phyloP scores from a whole-genome alignment of 164 flowering plant species.

The Akebia trifoliata region DNA sequence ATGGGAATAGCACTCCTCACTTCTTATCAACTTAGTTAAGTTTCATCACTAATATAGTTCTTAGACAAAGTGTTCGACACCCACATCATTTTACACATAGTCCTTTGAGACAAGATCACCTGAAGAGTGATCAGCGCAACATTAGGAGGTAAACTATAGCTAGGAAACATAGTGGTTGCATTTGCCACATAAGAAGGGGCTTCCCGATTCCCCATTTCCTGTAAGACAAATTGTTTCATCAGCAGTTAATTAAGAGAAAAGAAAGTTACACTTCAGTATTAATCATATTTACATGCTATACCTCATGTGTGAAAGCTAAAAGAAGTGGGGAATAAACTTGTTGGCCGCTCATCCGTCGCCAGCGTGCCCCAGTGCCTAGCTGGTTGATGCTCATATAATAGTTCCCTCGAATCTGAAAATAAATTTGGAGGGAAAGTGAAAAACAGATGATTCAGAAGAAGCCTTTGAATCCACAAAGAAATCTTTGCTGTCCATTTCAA shows the following conservation, averaged over 20 bases:
- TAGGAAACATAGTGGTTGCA: conserved; percentile 46
- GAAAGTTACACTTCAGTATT: background rate
- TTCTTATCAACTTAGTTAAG: too few species aligned
- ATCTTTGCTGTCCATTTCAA: too few species aligned
- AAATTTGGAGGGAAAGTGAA: background rate
- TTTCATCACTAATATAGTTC: too few species aligned
- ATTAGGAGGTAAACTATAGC: conserved; percentile 70
- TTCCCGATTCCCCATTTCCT: conserved; percentile 55
- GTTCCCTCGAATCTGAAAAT: conserved; percentile 63
- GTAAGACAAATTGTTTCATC: conserved; percentile 13
- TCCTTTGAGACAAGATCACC: conserved; percentile 33
- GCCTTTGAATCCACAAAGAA: too few species aligned
- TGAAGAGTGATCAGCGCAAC: conserved; percentile 83
- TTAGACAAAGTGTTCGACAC: too few species aligned
- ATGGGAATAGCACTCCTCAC: too few species aligned
- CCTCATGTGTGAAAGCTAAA: conserved; percentile 74
- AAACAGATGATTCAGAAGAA: background rate
- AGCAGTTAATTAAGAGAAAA: background rate
- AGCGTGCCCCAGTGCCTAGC: conserved; percentile 54
- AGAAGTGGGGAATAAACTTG: conserved; percentile 78
- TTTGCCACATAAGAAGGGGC: conserved; percentile 43
- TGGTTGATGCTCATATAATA: conserved; percentile 57
- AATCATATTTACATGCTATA: conserved; percentile 19
- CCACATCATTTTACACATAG: background rate
- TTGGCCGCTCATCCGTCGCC: conserved; percentile 78